Base-by-base conservation (phyloP, 345 rosid genomes). In the Pugionium cornutum region DNA sequence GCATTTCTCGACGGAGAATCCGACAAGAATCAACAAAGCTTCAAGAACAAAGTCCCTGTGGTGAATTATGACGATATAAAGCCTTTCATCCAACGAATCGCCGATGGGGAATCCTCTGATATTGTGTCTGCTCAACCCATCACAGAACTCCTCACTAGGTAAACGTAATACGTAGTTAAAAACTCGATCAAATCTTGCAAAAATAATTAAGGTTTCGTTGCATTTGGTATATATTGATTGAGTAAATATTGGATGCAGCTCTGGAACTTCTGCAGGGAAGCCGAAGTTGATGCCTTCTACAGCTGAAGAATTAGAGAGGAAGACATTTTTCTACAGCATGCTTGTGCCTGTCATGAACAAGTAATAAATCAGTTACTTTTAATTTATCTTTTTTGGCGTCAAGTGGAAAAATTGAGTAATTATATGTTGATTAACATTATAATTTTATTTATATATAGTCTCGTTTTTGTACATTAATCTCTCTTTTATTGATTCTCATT, bases 271-370 rank as follows among this genome's bases (percentile, higher is more conserved):
- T 5, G 98, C 89, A 30, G 97, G 98, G 43, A 83, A 78, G 29
- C 97, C 98, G 9, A 92, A 92, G 75, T 66, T 92, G 82, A 89
- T 92, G 98, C 98, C 98, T 46, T 89, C 97, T 35, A 92, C 95
- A 27, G 91, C 88, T 47, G 83, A 89, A 78, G 98, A 92, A 75
- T 75, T 92, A 82, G 83, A 89, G 58, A 76, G 94, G 63, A 92
- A 92, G 76, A 84, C 92, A 45, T 86, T 87, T 81, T 92, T 92
- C 74, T 92, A 92, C 75, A 89, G 84, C 84, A 79, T 89, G 75
- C 98, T 92, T 30, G 87, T 89, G 56, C 98, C 98, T 36, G 66
- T 87, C 53, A 87, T 89, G 89, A 92, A 92, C 85, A 89, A 89
- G 98, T 92, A 64, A 80, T 48, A 42, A 33, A 10, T 49, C 46